These are phyloP conservation scores for Calonectria hongkongensis DNA, from an alignment of 2,329 filamentous ascomycete genomes.

Conservation along the genomic window DNA sequence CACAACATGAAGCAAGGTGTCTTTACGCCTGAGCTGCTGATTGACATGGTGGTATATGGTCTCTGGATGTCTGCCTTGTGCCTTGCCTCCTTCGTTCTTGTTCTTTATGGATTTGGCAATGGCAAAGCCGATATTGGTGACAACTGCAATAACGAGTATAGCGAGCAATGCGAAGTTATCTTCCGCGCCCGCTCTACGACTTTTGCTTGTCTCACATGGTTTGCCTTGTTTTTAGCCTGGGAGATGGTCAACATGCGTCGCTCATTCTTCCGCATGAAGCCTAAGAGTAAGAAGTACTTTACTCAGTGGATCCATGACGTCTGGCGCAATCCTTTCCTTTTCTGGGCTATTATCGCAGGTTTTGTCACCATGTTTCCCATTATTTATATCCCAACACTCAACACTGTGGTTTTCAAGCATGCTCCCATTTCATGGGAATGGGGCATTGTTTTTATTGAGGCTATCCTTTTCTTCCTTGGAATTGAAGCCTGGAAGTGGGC, in stretches of 20 bases:
- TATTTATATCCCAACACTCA: constrained; percentile 75
- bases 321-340: constrained; percentile 82
- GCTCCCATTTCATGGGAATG: constrained; percentile 76
- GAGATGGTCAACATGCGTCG: constrained; percentile 83
- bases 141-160: constrained; percentile 76
- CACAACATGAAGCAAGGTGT: constrained; percentile 75
- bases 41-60: constrained; percentile 81
- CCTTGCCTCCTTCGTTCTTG: constrained; percentile 70
- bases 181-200: constrained; percentile 83
- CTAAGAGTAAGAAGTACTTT: constrained; percentile 75
- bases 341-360: constrained; percentile 73
- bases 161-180: constrained; percentile 72
- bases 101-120: constrained; percentile 70
- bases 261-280: constrained; percentile 84
- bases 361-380: constrained; percentile 68
- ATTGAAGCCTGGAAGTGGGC: constrained; percentile 75
- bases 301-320: constrained; percentile 80
- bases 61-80: constrained; percentile 80
- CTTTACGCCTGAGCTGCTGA: constrained; percentile 78
- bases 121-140: constrained; percentile 69
- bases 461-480: constrained; percentile 73
- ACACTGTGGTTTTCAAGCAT: constrained; percentile 75
- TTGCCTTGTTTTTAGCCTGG: constrained; percentile 84
- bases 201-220: constrained; percentile 85
- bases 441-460: constrained; percentile 74